Base-by-base conservation (phyloP, 805 yeast genomes). In the Blastobotrys chiropterorum region DNA sequence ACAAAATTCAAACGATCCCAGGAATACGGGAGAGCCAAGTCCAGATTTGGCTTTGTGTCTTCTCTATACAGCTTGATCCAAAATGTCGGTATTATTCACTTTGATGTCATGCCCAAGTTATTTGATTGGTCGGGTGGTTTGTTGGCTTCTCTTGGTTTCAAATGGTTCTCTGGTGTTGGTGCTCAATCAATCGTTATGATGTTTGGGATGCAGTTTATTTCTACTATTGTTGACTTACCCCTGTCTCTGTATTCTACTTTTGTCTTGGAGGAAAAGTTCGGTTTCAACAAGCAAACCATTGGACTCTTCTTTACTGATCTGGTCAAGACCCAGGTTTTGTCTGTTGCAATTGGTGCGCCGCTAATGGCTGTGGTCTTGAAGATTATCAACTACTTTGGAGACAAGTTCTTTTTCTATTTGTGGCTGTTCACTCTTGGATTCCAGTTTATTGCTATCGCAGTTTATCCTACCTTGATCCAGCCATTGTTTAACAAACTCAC, bases 401-500 rank as follows among this genome's bases (percentile, higher is more conserved):
- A 86, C 53, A 75, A 78, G 50, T 94, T 94, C 71, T 82, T 90
- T 66, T 79, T 83, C 62, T 94, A 90, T 69, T 74, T 87, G 54
- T 83, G 95, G 72, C 70, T 78, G 13, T 84, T 90, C 63, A 71
- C 87, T 42, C 76, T 90, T 43, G 74, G 71, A 15, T 80, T 90
- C 56, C 96, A 86, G 68, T 72, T 92, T 49, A 70, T 86, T 52
- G 77, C 83, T 50, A 82, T 86, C 74, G 82, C 94, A 31, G 73
- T 92, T 45, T 80, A 76, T 63, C 98, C 98, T 38, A 82, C 86
- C 22, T 76, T 89, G 59, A 90, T 94, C 61, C 90, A 86, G 73
- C 99, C 99, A 3, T 71, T 89, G 57, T 94, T 94, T 76, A 90
- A 94, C 76, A 90, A 87, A 64, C 81, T 88, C 57, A 85, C 89